Conservation (phyloP, 2,329 filamentous ascomycete species). For the Colletotrichum kahawae region DNA sequence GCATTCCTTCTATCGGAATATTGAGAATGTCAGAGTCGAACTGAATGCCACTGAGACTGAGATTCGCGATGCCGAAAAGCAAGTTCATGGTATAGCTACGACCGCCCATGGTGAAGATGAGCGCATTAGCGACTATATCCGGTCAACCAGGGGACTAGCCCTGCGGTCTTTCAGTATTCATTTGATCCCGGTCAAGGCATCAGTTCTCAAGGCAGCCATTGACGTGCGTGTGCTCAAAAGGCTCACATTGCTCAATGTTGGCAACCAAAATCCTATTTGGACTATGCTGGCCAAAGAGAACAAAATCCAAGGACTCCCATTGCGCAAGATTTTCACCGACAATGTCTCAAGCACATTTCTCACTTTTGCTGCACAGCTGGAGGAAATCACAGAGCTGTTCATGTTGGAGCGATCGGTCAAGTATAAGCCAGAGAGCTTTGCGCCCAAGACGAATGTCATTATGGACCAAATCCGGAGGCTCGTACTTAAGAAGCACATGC, state of each 20-base stretch:
- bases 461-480: slow-evolving; percentile 64
- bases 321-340: slow-evolving; percentile 67
- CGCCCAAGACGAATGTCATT: slow-evolving; percentile 51
- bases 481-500: slow-evolving; percentile 63
- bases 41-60: slow-evolving; percentile 41
- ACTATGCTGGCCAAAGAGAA: slow-evolving; percentile 60
- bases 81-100: slow-evolving; percentile 11
- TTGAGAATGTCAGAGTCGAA: slow-evolving; percentile 38
- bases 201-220: slow-evolving; percentile 59
- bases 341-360: slow-evolving; percentile 63
- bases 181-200: slow-evolving; percentile 64
- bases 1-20: slow-evolving; percentile 32
- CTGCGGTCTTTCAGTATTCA: slow-evolving; percentile 61
- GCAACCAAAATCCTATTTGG: slow-evolving; percentile 66
- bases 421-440: slow-evolving; percentile 58
- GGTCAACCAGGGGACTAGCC: slow-evolving; percentile 61
- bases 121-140: slow-evolving; percentile 57
- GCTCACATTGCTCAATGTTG: slow-evolving; percentile 68
- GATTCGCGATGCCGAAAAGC: slow-evolving; percentile 36
- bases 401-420: slow-evolving; percentile 60
- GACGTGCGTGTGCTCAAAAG: slow-evolving; percentile 61
- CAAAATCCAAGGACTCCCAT: slow-evolving; percentile 50
- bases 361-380: slow-evolving; percentile 55
- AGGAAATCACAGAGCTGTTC: slow-evolving; percentile 62
- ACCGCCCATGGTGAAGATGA: slow-evolving; percentile 26